Percentiles rank a stretch among this genome's conserved stretches.
Conservation (phyloP, 2,329 filamentous ascomycete species). For the Arthrobotrys conoides region DNA sequence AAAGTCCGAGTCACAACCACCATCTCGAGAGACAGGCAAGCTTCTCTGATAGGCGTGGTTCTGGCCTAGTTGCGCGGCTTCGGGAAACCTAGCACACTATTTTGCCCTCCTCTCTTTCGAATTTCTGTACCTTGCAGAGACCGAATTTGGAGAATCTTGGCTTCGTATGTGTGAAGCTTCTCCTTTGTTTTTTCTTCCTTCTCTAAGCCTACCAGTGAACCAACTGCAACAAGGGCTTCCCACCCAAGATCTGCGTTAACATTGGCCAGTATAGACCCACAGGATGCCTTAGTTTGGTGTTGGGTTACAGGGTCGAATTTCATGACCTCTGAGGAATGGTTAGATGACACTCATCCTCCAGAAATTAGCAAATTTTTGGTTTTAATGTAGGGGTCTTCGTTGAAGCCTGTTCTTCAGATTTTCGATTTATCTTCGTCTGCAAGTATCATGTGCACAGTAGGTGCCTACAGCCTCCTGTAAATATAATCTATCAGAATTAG, state of each 20-base stretch:
- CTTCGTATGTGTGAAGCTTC: slow-evolving; percentile 38
- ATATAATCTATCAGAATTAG: slow-evolving; percentile 48
- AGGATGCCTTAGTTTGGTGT: slow-evolving; percentile 59
- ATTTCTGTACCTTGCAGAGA: slow-evolving; percentile 61
- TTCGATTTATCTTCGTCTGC: slow-evolving; percentile 50
- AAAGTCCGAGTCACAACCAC: slow-evolving; percentile 57
- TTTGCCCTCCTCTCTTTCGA: slow-evolving; percentile 59
- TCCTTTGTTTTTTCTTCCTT: slow-evolving; percentile 48
- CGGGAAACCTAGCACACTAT: slow-evolving; percentile 54
- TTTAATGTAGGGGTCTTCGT: slow-evolving; percentile 60
- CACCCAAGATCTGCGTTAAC: slow-evolving; percentile 59
- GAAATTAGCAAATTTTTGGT: slow-evolving; percentile 59
- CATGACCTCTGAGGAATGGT: slow-evolving; percentile 57
- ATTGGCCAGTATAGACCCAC: slow-evolving; percentile 57
- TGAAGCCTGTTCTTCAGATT: slow-evolving; percentile 58
- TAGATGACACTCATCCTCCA: slow-evolving; percentile 60
- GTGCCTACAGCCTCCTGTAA: slow-evolving; percentile 60
- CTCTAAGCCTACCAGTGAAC: slow-evolving; percentile 31
- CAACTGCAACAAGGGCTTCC: slow-evolving; percentile 57
- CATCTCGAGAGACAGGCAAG: slow-evolving; percentile 58
- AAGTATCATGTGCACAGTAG: slow-evolving; percentile 59
- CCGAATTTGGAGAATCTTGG: slow-evolving; percentile 59
- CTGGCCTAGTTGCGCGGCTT: slow-evolving; percentile 60
- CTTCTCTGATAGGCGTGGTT: slow-evolving; percentile 56
- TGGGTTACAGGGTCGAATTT: slow-evolving; percentile 56